These are phyloP conservation scores for Ensete ventricosum DNA, from an alignment of 176 grass and related monocot species.

Conservation along the genomic window DNA sequence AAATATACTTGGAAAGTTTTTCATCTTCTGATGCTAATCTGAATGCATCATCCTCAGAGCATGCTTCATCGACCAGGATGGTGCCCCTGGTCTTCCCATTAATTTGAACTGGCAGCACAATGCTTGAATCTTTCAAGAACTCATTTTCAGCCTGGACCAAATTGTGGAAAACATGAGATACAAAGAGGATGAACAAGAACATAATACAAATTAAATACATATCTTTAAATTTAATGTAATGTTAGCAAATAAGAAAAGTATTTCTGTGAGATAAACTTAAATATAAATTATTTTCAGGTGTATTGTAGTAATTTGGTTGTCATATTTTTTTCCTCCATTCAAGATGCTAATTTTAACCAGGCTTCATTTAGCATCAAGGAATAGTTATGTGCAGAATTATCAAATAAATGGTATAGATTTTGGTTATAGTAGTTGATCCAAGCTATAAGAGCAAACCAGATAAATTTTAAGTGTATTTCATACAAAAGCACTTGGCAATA, in stretches of 20 bases:
- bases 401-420: too few relatives aligned
- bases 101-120: slow-evolving; percentile 82
- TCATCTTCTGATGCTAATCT: slow-evolving; percentile 54
- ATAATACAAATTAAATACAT: neutral
- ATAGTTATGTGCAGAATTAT: too few relatives aligned
- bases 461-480: too few relatives aligned
- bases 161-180: slow-evolving; percentile 1
- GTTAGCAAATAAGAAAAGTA: neutral
- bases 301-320: too few relatives aligned
- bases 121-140: slow-evolving; percentile 69
- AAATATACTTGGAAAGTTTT: slow-evolving; percentile 82
- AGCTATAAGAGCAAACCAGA: too few relatives aligned
- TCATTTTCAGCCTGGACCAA: slow-evolving; percentile 57
- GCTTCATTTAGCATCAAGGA: too few relatives aligned
- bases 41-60: slow-evolving; percentile 66
- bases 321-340: too few relatives aligned
- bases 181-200: neutral
- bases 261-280: neutral
- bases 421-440: too few relatives aligned
- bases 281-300: too few relatives aligned
- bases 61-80: slow-evolving; percentile 64
- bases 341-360: too few relatives aligned
- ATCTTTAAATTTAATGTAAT: too few relatives aligned
- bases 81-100: slow-evolving; percentile 92
- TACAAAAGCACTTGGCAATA: too few relatives aligned